These are phyloP conservation scores for Medicago truncatula DNA, from an alignment of 306 rosid genomes.

Conservation along the genomic window MtrunA17r5.0-ANR NC_053043.1:18118501-18119000, in stretches of 20 bases:
- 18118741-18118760: constrained; percentile 84
- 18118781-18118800: constrained; percentile 31
- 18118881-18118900: constrained; percentile 37
- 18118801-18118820: constrained; percentile 45
- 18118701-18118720: constrained; percentile 85
- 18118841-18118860: constrained; percentile 47
- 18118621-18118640: constrained; percentile 89
- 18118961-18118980: not conserved
- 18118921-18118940: constrained; percentile 10
- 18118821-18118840: constrained; percentile 44
- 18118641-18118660: constrained; percentile 81
- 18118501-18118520: constrained; percentile 88
- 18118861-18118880: constrained; percentile 38
- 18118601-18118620: constrained; percentile 54
- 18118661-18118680: constrained; percentile 74
- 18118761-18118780: constrained; percentile 34
- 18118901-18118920: constrained; percentile 33
- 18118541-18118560: constrained; percentile 31
- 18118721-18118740: constrained; percentile 91
- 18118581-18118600: constrained; percentile 29
- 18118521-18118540: constrained; percentile 1
- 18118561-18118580: constrained; percentile 11
- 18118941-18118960: not conserved
- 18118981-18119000: not conserved
- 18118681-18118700: constrained; percentile 71